Base-by-base conservation (phyloP, 1,139 yeast species). In the Candida labiduridarum region DNA sequence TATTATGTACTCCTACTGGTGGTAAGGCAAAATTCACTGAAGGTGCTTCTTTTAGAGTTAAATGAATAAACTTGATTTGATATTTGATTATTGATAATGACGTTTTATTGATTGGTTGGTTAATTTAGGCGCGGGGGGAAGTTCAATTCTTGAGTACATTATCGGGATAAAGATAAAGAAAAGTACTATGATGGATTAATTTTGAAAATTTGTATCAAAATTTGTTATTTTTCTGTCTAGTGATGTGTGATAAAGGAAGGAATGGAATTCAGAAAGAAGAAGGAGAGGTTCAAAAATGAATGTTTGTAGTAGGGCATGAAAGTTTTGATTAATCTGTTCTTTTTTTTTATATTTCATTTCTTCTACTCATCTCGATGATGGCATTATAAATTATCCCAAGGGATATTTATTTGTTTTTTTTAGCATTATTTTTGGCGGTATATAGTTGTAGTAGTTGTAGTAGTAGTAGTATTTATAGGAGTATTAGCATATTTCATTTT, bases 21-120 rank as follows among this genome's bases (percentile, higher is more conserved):
- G 99, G 99, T 84, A 94, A 94, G 86, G 97, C 98, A 72, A 91
- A 89, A 82, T 87, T 94, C 78, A 89, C 98, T 67, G 99, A 94
- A 83, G 99, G 99, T 76, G 88, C 95, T 74, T 94, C 99, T 71
- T 94, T 90, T 96, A 91, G 99, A 87, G 89, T 89, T 83, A 94
- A 94, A 89, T 94, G 91, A 85, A 10, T 2, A 2, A 8, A 10
- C 5, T 18, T 36, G n/a, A 18, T 36, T 12, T 36, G n/a, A 36
- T 36, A 36, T 25, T 25, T 15, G 44, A 29, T 41, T n/a, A 12
- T 7, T 40, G 15, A 10, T 3, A 8, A 10, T n/a, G 34, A 12
- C n/a, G 2, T 41, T 12, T 30, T 8, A 33, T 9, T 9, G 34
- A 16, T 14, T 35, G 4, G 29, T n/a, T 38, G 12, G 16, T 38